These are phyloP conservation scores for Antitrichia curtipendula DNA, from an alignment of 225 moss, liverwort and hornwort species.

Conservation along the genomic window DNA sequence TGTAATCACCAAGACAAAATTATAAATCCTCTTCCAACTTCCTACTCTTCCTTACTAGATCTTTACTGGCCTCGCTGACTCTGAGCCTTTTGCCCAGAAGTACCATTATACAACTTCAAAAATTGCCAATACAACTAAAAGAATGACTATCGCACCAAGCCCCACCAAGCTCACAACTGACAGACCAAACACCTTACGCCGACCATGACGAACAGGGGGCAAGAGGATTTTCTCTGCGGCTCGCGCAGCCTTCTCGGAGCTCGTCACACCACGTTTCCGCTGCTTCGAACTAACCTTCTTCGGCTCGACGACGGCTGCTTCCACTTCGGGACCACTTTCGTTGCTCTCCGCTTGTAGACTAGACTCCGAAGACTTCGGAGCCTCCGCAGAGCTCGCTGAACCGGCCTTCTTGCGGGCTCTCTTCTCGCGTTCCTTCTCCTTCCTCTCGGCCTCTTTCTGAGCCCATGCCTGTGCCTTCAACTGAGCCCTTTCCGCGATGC, in stretches of 20 bases:
- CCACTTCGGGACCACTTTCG: neutral
- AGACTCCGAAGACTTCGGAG: neutral
- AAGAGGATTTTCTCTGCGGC: neutral
- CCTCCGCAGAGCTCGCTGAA: neutral
- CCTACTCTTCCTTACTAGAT: neutral
- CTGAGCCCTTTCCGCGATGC: slow-evolving; percentile 48
- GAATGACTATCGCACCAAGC: neutral
- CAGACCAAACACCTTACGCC: neutral
- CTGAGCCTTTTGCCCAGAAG: neutral
- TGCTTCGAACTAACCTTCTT: neutral
- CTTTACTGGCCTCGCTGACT: neutral
- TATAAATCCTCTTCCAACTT: neutral
- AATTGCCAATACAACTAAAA: neutral
- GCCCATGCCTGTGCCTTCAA: slow-evolving; percentile 55
- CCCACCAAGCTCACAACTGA: neutral
- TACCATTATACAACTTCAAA: neutral
- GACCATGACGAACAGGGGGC: neutral
- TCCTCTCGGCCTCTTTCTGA: slow-evolving; percentile 67
- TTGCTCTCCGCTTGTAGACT: neutral
- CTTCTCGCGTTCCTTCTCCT: slow-evolving; percentile 66
- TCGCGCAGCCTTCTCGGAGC: neutral
- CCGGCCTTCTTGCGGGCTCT: slow-evolving; percentile 54
- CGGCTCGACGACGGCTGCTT: neutral
- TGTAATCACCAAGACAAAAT: neutral
- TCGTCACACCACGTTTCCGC: neutral